Percentiles rank a stretch among this genome's conserved stretches.
Evolutionary conservation across 768 basidiomycete species (phyloP).

Genomic region (Pholiota molesta): DNA sequence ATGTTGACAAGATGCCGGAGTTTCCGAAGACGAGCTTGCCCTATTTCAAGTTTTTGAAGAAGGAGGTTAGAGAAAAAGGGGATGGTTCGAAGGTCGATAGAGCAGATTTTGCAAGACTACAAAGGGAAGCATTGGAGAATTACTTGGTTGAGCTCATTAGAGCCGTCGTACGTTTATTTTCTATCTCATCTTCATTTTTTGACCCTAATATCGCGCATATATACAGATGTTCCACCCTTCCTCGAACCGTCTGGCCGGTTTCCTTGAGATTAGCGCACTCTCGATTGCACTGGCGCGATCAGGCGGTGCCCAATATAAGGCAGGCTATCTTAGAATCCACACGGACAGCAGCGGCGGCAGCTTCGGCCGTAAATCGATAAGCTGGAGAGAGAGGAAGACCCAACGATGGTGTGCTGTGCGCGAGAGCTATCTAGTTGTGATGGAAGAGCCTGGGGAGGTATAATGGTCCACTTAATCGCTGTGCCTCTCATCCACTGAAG

Average conservation of each 20-base stretch:
- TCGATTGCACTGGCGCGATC: slow-evolving; percentile 78
- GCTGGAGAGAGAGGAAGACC: slow-evolving; percentile 62
- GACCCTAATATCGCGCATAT: background rate
- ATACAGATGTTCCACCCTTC: slow-evolving; percentile 93
- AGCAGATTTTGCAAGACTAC: slow-evolving; percentile 78
- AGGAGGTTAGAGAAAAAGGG: slow-evolving; percentile 53
- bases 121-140: slow-evolving; percentile 82
- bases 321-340: slow-evolving; percentile 75
- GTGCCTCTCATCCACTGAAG: background rate
- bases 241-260: slow-evolving; percentile 85
- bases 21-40: slow-evolving; percentile 88
- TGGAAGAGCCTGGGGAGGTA: slow-evolving; percentile 88
- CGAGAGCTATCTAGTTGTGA: slow-evolving; percentile 87
- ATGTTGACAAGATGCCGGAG: slow-evolving; percentile 81
- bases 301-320: slow-evolving; percentile 91
- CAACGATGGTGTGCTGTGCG: slow-evolving; percentile 90
- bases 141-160: slow-evolving; percentile 89
- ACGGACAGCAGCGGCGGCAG: slow-evolving; percentile 50
- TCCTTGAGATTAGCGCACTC: slow-evolving; percentile 90
- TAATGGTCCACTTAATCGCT: slow-evolving; percentile 17
- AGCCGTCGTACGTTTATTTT: slow-evolving; percentile 69
- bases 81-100: slow-evolving; percentile 51
- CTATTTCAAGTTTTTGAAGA: slow-evolving; percentile 85
- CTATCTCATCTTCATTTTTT: background rate
- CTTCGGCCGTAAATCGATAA: slow-evolving; percentile 67